These are phyloP conservation scores for Phalaenopsis equestris DNA, from an alignment of 106 monocot genomes.

Conservation along the genomic window DNA sequence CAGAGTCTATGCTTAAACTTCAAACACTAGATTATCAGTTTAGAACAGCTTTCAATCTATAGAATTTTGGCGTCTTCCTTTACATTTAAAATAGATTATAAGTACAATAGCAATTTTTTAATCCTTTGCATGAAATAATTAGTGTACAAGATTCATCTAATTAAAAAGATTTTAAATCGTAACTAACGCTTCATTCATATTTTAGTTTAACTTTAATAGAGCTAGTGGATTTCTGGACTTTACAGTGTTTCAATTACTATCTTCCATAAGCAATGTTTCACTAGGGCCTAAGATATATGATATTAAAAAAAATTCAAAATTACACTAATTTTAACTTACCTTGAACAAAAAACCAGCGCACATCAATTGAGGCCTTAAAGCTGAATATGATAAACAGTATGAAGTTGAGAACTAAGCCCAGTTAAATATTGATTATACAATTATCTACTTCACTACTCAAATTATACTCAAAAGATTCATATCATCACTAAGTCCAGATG, in stretches of 20 bases:
- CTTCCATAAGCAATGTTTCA: neutral
- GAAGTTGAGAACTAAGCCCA: neutral
- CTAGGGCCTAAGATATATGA: neutral
- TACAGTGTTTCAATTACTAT: neutral
- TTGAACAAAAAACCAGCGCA: neutral
- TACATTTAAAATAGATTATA: neutral
- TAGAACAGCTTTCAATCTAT: neutral
- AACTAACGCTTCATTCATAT: neutral
- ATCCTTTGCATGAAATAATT: neutral
- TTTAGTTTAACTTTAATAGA: neutral
- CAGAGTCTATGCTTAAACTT: neutral
- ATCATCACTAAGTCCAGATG: neutral
- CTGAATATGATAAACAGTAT: neutral
- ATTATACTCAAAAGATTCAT: neutral
- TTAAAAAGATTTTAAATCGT: neutral
- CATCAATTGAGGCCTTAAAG: neutral
- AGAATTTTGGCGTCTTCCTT: neutral
- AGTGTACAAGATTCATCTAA: neutral
- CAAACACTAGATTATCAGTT: neutral
- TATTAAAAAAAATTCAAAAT: neutral
- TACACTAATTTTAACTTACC: neutral
- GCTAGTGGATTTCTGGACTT: neutral
- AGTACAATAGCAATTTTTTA: neutral
- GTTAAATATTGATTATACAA: neutral
- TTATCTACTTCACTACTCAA: conserved; percentile 1